Conservation (phyloP, 441 rosid species). For the Erysimum cheiri region DNA sequence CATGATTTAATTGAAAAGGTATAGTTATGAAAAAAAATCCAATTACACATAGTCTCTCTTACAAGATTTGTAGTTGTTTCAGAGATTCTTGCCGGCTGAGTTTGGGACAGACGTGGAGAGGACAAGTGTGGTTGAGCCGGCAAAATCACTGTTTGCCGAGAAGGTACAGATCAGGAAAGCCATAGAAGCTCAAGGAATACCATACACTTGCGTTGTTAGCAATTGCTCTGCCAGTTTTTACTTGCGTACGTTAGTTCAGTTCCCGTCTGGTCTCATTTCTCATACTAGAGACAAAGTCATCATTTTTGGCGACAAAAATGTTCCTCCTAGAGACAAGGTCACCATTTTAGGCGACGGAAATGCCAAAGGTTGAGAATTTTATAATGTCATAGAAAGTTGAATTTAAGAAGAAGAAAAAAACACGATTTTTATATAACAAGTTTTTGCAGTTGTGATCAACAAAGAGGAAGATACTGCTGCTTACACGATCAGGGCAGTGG, state of each 20-base stretch:
- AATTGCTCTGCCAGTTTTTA: slow-evolving; percentile 51
- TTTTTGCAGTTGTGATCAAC: slow-evolving; percentile 51
- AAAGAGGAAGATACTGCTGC: slow-evolving; percentile 54
- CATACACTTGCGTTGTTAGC: slow-evolving; percentile 47
- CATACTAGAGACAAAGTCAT: slow-evolving; percentile 53
- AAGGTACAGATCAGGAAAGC: slow-evolving; percentile 43
- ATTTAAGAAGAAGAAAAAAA: neutral
- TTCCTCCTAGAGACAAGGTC: slow-evolving; percentile 20
- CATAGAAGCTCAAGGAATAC: slow-evolving; percentile 51
- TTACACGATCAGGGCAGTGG: slow-evolving; percentile 54
- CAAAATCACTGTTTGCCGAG: slow-evolving; percentile 40
- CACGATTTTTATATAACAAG: neutral
- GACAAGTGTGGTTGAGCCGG: slow-evolving; percentile 54
- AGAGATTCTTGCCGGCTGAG: slow-evolving; percentile 79
- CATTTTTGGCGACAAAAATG: neutral
- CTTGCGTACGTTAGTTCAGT: slow-evolving; percentile 49
- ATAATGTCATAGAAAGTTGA: neutral
- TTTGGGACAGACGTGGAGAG: slow-evolving; percentile 60
- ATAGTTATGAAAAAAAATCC: neutral
- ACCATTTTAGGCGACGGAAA: slow-evolving; percentile 49
- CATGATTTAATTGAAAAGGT: neutral
- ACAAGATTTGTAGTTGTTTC: neutral
- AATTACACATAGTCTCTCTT: neutral
- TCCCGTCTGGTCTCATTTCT: slow-evolving; percentile 13
- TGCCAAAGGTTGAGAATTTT: neutral